phyloP scores from a whole-genome alignment of 768 basidiomycete genomes.

The Boletus reticulatus region DNA sequence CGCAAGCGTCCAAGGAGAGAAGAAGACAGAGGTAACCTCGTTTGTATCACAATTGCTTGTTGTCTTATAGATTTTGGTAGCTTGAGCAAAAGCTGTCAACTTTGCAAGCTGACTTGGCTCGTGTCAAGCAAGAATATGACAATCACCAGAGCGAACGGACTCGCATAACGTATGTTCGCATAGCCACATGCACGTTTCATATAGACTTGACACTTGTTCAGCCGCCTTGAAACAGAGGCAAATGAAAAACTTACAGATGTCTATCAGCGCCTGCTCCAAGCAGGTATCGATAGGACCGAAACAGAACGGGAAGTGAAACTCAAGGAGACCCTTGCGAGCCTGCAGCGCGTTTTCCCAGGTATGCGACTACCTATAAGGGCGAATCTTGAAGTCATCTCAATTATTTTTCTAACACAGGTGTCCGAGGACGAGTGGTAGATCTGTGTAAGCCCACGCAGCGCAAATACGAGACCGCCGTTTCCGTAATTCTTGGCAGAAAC shows the following conservation, averaged over 20 bases:
- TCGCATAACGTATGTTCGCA: constrained; percentile 58
- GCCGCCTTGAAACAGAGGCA: constrained; percentile 85
- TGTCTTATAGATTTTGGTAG: constrained; percentile 23
- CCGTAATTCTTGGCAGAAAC: constrained; percentile 89
- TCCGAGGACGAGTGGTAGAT: constrained; percentile 89
- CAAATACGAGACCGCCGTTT: constrained; percentile 91
- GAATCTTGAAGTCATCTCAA: not conserved
- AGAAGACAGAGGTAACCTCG: constrained; percentile 53
- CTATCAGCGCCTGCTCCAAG: constrained; percentile 83
- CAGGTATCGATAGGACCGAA: constrained; percentile 85
- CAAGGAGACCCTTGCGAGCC: constrained; percentile 79
- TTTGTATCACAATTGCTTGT: no score
- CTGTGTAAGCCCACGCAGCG: constrained; percentile 91
- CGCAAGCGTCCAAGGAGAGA: constrained; percentile 41
- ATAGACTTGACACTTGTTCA: constrained; percentile 29
- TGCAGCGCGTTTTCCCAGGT: constrained; percentile 93
- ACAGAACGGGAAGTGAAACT: constrained; percentile 79
- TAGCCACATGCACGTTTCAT: not conserved
- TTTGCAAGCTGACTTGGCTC: constrained; percentile 59
- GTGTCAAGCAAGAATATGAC: constrained; percentile 73
- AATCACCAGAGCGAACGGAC: constrained; percentile 82
- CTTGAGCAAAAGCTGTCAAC: constrained; percentile 58
- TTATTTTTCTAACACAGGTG: constrained; percentile 47
- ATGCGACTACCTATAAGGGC: not conserved
- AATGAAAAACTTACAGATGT: constrained; percentile 88